Conservation (phyloP, 257 asterid species). For the Scutellaria baicalensis region DNA sequence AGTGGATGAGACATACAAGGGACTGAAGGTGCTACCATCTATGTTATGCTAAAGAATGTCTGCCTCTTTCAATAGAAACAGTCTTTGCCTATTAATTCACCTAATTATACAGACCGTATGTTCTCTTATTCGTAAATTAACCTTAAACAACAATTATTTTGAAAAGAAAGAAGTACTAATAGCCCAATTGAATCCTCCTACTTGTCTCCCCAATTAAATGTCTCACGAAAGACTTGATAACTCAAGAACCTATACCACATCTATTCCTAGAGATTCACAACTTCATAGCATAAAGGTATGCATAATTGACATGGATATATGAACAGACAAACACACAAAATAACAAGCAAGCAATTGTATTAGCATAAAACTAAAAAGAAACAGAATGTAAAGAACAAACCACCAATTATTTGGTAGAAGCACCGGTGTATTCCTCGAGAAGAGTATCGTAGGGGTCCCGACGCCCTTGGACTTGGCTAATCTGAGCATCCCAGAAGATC, state of each 20-base stretch:
- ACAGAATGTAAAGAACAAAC: background rate
- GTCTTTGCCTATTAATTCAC: too few relatives aligned
- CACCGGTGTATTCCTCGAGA: conserved; percentile 25
- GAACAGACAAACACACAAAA: background rate
- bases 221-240: background rate
- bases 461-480: conserved; percentile 78
- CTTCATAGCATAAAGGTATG: background rate
- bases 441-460: conserved; percentile 76
- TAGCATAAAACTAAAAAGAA: background rate
- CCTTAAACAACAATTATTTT: too few relatives aligned
- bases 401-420: conserved; percentile 13
- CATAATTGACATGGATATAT: background rate
- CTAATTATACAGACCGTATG: too few relatives aligned
- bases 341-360: background rate
- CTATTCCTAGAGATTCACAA: background rate
- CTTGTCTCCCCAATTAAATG: background rate
- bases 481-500: conserved; percentile 44
- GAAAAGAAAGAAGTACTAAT: too few relatives aligned
- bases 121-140: too few relatives aligned
- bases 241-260: background rate
- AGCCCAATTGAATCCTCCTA: too few relatives aligned
- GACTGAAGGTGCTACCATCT: background rate
- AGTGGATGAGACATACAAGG: background rate
- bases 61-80: background rate
- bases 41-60: background rate